These are phyloP conservation scores for Exophiala spinifera DNA, from an alignment of 2,329 filamentous ascomycete species.

Conservation along the genomic window DNA sequence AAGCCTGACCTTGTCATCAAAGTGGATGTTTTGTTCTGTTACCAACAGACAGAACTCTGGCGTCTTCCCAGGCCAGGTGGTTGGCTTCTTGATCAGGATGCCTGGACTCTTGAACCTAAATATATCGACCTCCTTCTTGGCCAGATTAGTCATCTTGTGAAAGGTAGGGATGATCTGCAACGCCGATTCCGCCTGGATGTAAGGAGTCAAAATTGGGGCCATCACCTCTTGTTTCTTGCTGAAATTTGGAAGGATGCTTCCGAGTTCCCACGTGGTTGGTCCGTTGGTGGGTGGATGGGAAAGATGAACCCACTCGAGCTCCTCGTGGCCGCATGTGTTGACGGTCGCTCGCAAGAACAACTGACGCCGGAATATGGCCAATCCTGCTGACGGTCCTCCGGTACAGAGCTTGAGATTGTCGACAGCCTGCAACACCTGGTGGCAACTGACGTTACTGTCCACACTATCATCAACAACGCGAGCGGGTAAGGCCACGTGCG, in stretches of 20 bases:
- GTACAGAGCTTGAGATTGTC: background rate
- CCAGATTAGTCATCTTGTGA: background rate
- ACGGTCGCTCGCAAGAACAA: background rate
- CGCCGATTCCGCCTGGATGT: background rate
- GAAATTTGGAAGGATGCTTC: too few species aligned
- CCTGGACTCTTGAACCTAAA: background rate
- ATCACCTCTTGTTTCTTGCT: too few species aligned
- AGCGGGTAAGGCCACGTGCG: background rate
- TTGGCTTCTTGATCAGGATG: conserved; percentile 1
- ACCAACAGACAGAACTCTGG: background rate
- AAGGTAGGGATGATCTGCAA: background rate
- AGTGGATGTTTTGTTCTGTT: background rate
- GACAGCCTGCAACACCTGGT: background rate
- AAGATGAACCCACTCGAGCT: background rate
- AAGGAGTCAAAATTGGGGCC: background rate
- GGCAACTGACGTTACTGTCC: background rate
- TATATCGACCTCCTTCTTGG: background rate
- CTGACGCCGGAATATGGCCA: background rate
- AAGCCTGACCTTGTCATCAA: background rate
- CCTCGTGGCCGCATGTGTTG: background rate
- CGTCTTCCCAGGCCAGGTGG: background rate
- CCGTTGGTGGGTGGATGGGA: background rate
- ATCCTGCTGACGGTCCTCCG: background rate
- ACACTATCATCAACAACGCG: background rate
- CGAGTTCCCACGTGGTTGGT: background rate